Base-by-base conservation (phyloP, 768 basidiomycete species). In the Leccinum subtestaceum region DNA sequence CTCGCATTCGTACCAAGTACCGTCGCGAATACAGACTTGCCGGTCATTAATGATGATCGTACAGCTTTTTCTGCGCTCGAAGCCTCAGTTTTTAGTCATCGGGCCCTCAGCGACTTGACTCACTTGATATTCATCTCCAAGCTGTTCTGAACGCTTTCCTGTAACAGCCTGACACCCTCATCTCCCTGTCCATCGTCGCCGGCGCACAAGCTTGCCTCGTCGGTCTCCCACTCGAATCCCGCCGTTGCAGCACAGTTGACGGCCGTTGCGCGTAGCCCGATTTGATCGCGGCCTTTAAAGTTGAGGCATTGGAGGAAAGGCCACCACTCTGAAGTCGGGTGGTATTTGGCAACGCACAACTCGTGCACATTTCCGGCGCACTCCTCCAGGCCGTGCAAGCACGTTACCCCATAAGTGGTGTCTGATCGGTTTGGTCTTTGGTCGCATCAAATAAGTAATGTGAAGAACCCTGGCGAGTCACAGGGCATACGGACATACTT, bases 291-390 rank as follows among this genome's bases (percentile, higher is more conserved):
- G 23, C 75, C 88, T 63, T 84, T 78, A 63, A 78, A 86, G 70
- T 93, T 93, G 67, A 91, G 83, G 72, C 93, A 95, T 59, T 84
- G 85, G 21, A 93, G 77, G 65, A 93, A 95, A 53, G 83, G 75
- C 93, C 93, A 95, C 89, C 91, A 93, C 21, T 75, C 76, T n/a
- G 72, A 63, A 43, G 76, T 73, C 23, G 79, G 73, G 23, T 81
- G 76, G 60, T 91, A 79, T 69, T 85, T 84, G 56, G 81, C 77
- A 31, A 81, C 88, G 71, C 95, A 98, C 27, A 97, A 79, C 69
- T 97, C 87, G 59, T 97, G 90, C 17, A 93, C 84, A 75, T 96
- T 94, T 46, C 91, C 95, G 13, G 84, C 84, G 67, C 95, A 97
- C 73, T 98, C 95, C 54, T 80, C 72, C 5, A 76, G 75, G 17